phyloP scores from a whole-genome alignment of 2,329 filamentous ascomycete species.

The Fusarium xyrophilum region DNA sequence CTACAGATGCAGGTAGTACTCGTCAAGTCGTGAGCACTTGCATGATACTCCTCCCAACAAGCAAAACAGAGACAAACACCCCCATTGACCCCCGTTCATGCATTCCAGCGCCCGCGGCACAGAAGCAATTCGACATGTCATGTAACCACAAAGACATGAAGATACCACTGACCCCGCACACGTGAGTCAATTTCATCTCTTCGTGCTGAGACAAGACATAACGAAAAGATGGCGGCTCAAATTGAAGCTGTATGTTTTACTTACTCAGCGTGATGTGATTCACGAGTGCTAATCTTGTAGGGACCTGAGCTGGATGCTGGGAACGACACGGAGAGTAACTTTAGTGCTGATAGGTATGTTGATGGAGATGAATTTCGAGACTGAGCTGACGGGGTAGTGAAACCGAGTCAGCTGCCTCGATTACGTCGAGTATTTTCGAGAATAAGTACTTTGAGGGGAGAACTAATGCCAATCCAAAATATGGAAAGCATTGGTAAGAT shows the following conservation, averaged over 20 bases:
- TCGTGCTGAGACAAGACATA: not conserved
- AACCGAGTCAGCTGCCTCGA: conserved; percentile 28
- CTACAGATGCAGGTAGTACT: not conserved
- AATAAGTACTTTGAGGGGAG: conserved; percentile 32
- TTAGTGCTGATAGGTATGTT: conserved; percentile 14
- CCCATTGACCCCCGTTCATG: not conserved
- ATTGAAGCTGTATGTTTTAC: conserved; percentile 25
- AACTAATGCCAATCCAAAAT: conserved; percentile 36
- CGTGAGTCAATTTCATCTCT: not conserved
- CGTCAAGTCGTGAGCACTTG: rapidly evolving
- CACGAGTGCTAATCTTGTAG: not conserved
- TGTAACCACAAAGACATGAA: not conserved
- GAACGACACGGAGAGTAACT: conserved; percentile 15
- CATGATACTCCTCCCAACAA: not conserved
- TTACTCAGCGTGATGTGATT: rapidly evolving
- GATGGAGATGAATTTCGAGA: rapidly evolving
- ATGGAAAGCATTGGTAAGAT: conserved; percentile 34
- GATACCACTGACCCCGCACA: not conserved
- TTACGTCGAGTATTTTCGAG: conserved; percentile 37
- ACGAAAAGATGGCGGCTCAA: not conserved
- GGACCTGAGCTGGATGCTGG: conserved; percentile 14
- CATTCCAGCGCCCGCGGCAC: not conserved
- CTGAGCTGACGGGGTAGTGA: conserved; percentile 10
- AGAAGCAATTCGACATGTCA: not conserved
- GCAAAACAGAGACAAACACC: not conserved